Base-by-base conservation (phyloP, 257 asterid genomes). In the Solanum ahanhuiri region DNA sequence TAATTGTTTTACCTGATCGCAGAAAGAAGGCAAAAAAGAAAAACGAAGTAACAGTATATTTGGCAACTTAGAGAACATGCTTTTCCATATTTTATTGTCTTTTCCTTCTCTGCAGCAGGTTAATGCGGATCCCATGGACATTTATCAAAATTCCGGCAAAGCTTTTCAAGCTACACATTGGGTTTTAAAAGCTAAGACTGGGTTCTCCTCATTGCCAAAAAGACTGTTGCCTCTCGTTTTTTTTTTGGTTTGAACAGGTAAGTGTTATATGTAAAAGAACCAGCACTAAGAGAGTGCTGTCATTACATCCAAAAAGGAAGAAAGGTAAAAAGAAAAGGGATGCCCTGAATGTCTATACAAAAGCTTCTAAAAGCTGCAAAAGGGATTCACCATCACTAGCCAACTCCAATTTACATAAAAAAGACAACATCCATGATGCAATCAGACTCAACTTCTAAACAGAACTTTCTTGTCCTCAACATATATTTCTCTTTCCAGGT, bases 51-150 rank as follows among this genome's bases (percentile, higher is more conserved):
- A 45, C 60, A 23, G 39, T 25, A 43, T 37, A 45, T 45, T 25
- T 43, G 64, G 83, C 39, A 7, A 79, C 64, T 34, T 45, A 28
- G 41, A 25, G 8, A 45, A 79, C 66, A 45, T 45, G 63, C 39
- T 45, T 45, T 17, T 45, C 28, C 84, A 2, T 45, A 41, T 43
- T 76, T 12, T 76, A 30, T 41, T 12, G 83, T 7, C 4, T 76
- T 76, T 76, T 76, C 83, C 83, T 76, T 76, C 58, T n/a, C 34
- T 76, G 83, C 22, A 76, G 83, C 83, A 76, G 83, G 83, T 23
- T 41, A 76, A 41, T 76, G 60, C 37, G 35, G 5, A 15, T 33
- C 60, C 83, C 7, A 76, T n/a, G 83, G 54, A 76, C 83, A 41
- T 76, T 6, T 7, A 41, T 41, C 31, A 41, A 76, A 37, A 41